A percentile compares a stretch with the other conserved stretches of the same genome.
Evolutionary conservation across 192 early-diverging fungal genomes (phyloP).

Genomic region (Phycomyces blakesleeanus): DNA sequence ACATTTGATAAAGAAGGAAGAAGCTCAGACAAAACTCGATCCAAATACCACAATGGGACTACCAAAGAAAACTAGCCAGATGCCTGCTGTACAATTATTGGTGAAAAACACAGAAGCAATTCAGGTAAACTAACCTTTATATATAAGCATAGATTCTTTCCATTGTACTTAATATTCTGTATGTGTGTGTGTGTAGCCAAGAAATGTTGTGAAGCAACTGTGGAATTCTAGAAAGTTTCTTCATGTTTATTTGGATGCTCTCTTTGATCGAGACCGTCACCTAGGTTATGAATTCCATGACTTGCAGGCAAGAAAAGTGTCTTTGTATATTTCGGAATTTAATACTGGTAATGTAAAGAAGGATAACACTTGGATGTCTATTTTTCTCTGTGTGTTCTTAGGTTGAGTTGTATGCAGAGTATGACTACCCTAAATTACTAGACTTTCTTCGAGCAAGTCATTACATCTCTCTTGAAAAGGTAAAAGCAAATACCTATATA

Average conservation of each 20-base stretch:
- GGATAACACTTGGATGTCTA: not conserved
- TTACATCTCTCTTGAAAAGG: constrained; percentile 74
- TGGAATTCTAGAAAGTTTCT: constrained; percentile 53
- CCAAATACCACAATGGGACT: not conserved
- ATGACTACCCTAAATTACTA: constrained; percentile 67
- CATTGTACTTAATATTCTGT: no score
- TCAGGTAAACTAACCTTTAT: no score
- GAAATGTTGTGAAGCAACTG: constrained; percentile 71
- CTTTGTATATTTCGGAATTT: no score
- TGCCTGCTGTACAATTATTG: constrained; percentile 75
- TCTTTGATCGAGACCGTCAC: constrained; percentile 70
- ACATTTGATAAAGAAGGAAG: constrained; percentile 41
- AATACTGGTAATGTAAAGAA: constrained; percentile 29
- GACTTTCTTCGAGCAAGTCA: constrained; percentile 82
- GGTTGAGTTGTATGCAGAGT: constrained; percentile 91
- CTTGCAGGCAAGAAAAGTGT: constrained; percentile 49
- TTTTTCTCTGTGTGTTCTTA: not conserved
- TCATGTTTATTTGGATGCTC: constrained; percentile 89
- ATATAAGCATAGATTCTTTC: no score
- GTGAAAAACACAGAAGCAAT: constrained; percentile 83
- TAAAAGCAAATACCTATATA: constrained; percentile 26
- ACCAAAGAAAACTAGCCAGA: constrained; percentile 4
- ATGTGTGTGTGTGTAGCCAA: constrained; percentile 32
- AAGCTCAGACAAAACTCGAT: not conserved
- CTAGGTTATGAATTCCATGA: constrained; percentile 71